These are phyloP conservation scores for Silene conica DNA, from an alignment of 148 eudicot genomes.

Conservation along the genomic window DNA sequence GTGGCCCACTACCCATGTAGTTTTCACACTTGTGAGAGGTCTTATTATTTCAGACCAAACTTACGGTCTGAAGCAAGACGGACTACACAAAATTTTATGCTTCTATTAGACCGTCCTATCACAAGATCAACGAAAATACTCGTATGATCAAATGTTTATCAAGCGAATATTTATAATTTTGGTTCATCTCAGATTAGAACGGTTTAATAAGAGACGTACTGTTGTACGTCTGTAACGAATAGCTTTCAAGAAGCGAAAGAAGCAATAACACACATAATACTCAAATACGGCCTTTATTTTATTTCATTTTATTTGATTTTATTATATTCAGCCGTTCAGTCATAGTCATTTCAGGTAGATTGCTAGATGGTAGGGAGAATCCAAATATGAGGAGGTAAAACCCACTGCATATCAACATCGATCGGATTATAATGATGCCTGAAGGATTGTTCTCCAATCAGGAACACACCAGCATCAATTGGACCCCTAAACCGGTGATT, in stretches of 20 bases:
- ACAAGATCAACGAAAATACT: neutral
- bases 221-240: neutral
- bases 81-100: neutral
- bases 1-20: too few relatives aligned
- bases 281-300: neutral
- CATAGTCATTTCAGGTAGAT: neutral
- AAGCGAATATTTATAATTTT: neutral
- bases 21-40: too few relatives aligned
- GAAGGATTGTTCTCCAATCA: neutral
- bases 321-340: neutral
- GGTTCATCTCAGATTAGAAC: too few relatives aligned
- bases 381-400: slow-evolving; percentile 13
- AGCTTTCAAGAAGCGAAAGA: neutral
- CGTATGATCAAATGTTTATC: neutral
- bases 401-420: neutral
- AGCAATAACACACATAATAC: too few relatives aligned
- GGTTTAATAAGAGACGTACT: too few relatives aligned
- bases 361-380: slow-evolving; percentile 16
- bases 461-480: slow-evolving; percentile 6
- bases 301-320: neutral
- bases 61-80: too few relatives aligned
- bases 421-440: neutral
- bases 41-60: too few relatives aligned
- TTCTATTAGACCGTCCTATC: neutral
- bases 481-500: neutral